Base-by-base conservation (phyloP, 495 filamentous ascomycete genomes). In the Hyaloscypha variabilis region DNA sequence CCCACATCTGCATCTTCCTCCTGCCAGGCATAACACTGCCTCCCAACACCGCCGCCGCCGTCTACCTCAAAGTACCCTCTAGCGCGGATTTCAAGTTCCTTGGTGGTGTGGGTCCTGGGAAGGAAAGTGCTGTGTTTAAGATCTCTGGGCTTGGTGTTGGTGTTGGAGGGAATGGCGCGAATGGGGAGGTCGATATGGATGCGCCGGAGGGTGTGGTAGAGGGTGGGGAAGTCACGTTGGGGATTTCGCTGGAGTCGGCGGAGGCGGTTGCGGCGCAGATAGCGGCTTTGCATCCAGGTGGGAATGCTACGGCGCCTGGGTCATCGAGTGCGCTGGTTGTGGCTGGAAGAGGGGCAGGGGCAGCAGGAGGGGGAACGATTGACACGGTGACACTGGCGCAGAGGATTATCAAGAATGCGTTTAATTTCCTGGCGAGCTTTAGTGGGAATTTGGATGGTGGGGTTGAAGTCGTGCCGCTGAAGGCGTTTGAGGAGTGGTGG, bases 401-500 rank as follows among this genome's bases (percentile, higher is more conserved):
- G 79, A 79, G 92, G 63, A 97, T 99, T 64, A 97, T 98, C 68
- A 88, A 89, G 67, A 96, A 97, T 75, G 94, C 93, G n/a, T 99
- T 97, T 71, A 97, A 98, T 76, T 98, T 96, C 74, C 79, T 99
- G 52, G 88, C 94, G 25, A 91, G 93, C 70, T 98, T 96, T 82
- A 90, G 89, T 52, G 82, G 81, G 54, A 77, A 75, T 71, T 75
- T 76, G 0, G 67, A 70, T 21, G 82, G 78, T 39, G 91, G 85
- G 13, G 83, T 89, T 57, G 94, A 97, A 73, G 87, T 96, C 14
- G 90, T 99, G 25, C 92, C 96, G 36, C 73, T 99, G 61, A 91
- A 89, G 78, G 90, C 88, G 14, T 98, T 99, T 76, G 88, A 91
- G 74, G 93, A 97, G 60, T 99, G 96, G 95, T 99, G 95, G 95